Evolutionary conservation across 1,139 yeast species (phyloP).

Genomic region (Taphrina pruni): DNA sequence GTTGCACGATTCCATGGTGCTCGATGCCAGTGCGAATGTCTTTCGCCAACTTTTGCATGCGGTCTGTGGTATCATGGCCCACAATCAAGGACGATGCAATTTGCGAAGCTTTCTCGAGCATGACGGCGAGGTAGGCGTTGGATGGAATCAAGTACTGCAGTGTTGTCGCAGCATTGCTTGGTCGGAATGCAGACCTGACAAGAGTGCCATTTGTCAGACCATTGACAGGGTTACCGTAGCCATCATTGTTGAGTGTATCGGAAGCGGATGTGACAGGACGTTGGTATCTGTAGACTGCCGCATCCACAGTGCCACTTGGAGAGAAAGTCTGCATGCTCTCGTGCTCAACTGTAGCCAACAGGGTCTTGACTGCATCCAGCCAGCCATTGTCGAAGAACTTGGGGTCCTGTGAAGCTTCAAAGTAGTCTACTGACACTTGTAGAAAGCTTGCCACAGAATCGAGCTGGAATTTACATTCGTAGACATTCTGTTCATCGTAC

Average conservation of each 20-base stretch:
- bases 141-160: constrained; percentile 85
- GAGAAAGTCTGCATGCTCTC: constrained; percentile 71
- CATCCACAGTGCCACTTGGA: constrained; percentile 59
- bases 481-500: constrained; percentile 63
- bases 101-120: constrained; percentile 53
- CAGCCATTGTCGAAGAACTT: constrained; percentile 64
- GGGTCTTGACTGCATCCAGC: constrained; percentile 63
- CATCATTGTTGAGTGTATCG: constrained; percentile 78
- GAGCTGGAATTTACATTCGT: constrained; percentile 88
- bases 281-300: constrained; percentile 68
- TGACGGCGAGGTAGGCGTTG: constrained; percentile 76
- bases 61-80: not conserved
- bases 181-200: constrained; percentile 84
- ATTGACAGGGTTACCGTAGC: constrained; percentile 83
- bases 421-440: constrained; percentile 75
- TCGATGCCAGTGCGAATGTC: constrained; percentile 64
- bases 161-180: constrained; percentile 86
- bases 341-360: constrained; percentile 63
- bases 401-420: constrained; percentile 58
- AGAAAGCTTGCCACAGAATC: constrained; percentile 85
- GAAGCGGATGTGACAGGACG: constrained; percentile 70
- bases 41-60: constrained; percentile 54
- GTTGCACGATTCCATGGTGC: constrained; percentile 67
- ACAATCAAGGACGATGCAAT: constrained; percentile 12
- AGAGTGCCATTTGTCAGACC: constrained; percentile 63